phyloP scores from a whole-genome alignment of 2,329 filamentous ascomycete genomes.

The Allantophomopsis cytisporea region DNA sequence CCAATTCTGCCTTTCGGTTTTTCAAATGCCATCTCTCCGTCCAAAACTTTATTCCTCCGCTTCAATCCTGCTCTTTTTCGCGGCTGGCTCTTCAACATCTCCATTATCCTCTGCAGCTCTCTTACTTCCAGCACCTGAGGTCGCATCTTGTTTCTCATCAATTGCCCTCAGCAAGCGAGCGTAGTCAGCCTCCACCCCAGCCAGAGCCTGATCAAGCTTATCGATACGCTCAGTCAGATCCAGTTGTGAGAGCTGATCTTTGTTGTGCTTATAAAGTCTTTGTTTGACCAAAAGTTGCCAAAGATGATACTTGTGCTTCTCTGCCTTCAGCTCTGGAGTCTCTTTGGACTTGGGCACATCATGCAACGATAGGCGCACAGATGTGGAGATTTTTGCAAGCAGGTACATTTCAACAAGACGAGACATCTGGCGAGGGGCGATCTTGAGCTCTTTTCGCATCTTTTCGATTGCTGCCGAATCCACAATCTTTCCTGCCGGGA shows the following conservation, averaged over 20 bases:
- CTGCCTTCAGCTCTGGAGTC: constrained; percentile 29
- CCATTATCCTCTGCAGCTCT: constrained; percentile 1
- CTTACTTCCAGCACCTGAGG: background rate
- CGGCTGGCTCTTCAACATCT: constrained; percentile 6
- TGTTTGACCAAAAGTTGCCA: constrained; percentile 70
- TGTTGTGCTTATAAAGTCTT: constrained; percentile 63
- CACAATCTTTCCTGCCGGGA: constrained; percentile 41
- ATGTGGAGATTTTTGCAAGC: constrained; percentile 42
- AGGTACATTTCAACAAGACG: constrained; percentile 66
- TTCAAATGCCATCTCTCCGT: too few relatives aligned
- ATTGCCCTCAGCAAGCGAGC: constrained; percentile 38
- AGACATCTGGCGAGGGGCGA: constrained; percentile 62
- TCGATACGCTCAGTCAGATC: constrained; percentile 54
- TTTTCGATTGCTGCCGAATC: constrained; percentile 38
- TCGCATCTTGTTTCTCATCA: constrained; percentile 4
- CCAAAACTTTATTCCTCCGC: too few relatives aligned
- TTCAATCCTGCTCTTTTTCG: constrained; percentile 11
- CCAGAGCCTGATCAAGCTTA: constrained; percentile 57
- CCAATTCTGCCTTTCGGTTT: too few relatives aligned
- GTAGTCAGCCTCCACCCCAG: constrained; percentile 60
- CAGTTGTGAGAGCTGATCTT: constrained; percentile 55
- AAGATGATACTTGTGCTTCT: constrained; percentile 50
- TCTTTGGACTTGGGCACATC: constrained; percentile 21
- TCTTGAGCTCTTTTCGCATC: constrained; percentile 52
- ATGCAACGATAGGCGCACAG: constrained; percentile 38